Percentiles rank a stretch among this genome's conserved stretches.
phyloP scores from a whole-genome alignment of 768 basidiomycete species.

The Calvatia gigantea region DNA sequence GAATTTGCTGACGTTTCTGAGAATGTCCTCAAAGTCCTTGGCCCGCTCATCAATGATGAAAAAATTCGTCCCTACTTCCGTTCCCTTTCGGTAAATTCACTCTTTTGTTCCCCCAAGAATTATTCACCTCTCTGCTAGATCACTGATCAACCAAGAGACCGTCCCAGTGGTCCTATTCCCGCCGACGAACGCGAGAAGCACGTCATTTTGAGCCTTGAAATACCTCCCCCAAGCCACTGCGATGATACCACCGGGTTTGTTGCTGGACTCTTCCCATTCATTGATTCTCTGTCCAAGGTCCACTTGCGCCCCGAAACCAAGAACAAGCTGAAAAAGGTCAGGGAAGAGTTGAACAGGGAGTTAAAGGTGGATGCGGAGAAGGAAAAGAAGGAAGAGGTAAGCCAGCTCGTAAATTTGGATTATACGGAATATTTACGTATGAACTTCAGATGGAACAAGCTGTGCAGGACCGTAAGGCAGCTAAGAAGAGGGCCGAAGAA shows the following conservation, averaged over 20 bases:
- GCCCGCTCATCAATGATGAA: conserved; percentile 58
- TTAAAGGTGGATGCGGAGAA: conserved; percentile 64
- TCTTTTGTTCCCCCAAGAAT: not conserved
- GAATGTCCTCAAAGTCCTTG: conserved; percentile 57
- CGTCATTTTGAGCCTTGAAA: conserved; percentile 62
- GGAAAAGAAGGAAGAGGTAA: conserved; percentile 70
- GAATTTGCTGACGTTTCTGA: conserved; percentile 89
- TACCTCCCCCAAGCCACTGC: conserved; percentile 48
- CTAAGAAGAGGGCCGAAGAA: conserved; percentile 71
- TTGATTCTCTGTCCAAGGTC: conserved; percentile 61
- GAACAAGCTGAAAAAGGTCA: conserved; percentile 66
- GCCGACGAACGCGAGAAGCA: conserved; percentile 62
- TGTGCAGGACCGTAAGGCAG: conserved; percentile 66
- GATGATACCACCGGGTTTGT: conserved; percentile 57
- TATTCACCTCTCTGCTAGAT: conserved; percentile 36
- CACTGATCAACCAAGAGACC: conserved; percentile 80
- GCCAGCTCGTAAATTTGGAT: conserved; percentile 13
- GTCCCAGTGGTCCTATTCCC: conserved; percentile 52
- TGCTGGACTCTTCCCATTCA: conserved; percentile 65
- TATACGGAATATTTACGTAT: not conserved
- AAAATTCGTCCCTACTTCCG: conserved; percentile 74
- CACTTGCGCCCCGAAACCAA: conserved; percentile 80
- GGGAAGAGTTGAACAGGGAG: conserved; percentile 68
- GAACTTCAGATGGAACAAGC: conserved; percentile 34
- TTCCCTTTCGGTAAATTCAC: conserved; percentile 66